A percentile compares a stretch with the other conserved stretches of the same genome.
These are phyloP conservation scores for Haberlea rhodopensis DNA, from an alignment of 257 asterid species.

Conservation along the genomic window DNA sequence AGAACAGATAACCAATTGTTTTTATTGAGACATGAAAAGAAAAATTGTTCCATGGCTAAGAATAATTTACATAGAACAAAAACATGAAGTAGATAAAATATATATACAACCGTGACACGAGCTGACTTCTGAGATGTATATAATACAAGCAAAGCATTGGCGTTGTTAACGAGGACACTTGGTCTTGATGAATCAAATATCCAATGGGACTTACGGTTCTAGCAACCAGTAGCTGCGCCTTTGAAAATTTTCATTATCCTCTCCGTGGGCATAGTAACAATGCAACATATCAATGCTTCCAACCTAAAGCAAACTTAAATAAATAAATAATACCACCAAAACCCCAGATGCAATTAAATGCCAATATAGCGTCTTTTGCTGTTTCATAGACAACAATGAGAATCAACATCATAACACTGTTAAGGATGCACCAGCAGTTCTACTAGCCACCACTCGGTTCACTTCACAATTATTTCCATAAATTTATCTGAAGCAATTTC, in stretches of 20 bases:
- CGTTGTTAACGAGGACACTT: constrained; percentile 6
- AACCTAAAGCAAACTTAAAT: constrained; percentile 45
- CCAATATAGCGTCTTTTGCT: not conserved
- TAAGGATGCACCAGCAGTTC: not conserved
- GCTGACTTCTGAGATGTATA: constrained; percentile 7
- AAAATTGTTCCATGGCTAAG: constrained; percentile 6
- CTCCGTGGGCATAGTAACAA: constrained; percentile 99
- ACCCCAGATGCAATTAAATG: constrained; percentile 3
- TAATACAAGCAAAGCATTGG: constrained; percentile 5
- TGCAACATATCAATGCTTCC: constrained; percentile 96
- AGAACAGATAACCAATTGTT: not conserved
- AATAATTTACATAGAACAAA: constrained; percentile 16
- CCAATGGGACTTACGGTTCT: constrained; percentile 68
- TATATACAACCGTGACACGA: constrained; percentile 3
- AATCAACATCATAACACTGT: not conserved
- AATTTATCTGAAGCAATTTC: not conserved
- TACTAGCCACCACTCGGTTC: not conserved
- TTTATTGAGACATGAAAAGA: not conserved
- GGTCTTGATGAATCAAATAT: constrained; percentile 3
- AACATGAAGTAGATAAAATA: not conserved
- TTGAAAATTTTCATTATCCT: constrained; percentile 89
- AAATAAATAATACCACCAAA: not conserved
- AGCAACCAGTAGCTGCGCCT: constrained; percentile 99
- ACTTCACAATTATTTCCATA: not conserved
- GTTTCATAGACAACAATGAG: not conserved